Evolutionary conservation across 768 basidiomycete species (phyloP), one percentile per base, ranked within the genome.

Genomic region (Neoboletus magnificus): DNA sequence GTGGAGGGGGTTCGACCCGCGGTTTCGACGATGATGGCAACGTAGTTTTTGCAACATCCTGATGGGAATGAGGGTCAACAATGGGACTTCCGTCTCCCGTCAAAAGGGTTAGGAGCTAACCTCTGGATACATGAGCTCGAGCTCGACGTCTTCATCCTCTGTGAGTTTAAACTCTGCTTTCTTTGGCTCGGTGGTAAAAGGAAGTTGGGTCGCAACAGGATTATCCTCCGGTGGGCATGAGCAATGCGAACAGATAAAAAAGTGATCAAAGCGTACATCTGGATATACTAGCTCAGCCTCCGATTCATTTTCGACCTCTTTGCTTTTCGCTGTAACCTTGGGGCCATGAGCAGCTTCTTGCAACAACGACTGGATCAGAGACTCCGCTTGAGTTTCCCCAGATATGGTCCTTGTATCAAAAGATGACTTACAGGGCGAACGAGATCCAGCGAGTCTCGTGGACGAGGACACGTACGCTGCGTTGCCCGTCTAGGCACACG

Each of bases 221-320:
- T 32, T 9, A 12, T 53, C 62, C 62, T 63, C 12, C 10, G 5
- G 36, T 32, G 12, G 11, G 15, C 39, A n/a, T 64, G 48, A 61
- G 47, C 40, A 43, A 30, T 32, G 30, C 23, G 10, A 15, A 20
- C 0, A 18, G 8, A 6, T 3, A 13, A 4, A 40, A 36, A 20
- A 18, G 12, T 1, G 22, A 52, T 10, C 1, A 27, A 37, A 30
- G 25, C 61, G 37, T 20, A 69, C 67, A 23, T 66, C 60, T 12
- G 69, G 67, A 55, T 71, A 71, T 0, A 58, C 25, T 3, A 68
- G 40, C 8, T 68, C 59, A 5, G 56, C 15, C 22, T 66, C 59
- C 22, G 16, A 18, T 1, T 57, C 63, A 10, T 56, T 23, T 2
- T 52, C 46, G 13, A 27, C 29, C 1, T 7, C 20, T 52, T 16